Evolutionary conservation across 257 asterid species (phyloP).

Genomic region (Gentiana straminea): DNA sequence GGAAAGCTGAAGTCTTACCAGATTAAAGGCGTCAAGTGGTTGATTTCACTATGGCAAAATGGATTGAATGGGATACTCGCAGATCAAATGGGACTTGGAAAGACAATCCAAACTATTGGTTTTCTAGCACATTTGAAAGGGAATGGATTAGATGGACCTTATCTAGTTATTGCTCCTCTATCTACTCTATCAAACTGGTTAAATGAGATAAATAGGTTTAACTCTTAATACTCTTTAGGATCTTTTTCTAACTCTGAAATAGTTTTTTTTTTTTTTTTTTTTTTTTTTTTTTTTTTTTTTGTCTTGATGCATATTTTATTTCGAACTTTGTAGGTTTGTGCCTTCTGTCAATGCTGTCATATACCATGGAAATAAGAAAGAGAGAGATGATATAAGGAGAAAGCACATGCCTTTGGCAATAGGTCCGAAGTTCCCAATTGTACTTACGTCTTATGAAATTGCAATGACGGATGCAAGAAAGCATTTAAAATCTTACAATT

Average conservation of each 20-base stretch:
- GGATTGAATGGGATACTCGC: slow-evolving; percentile 98
- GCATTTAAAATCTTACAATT: slow-evolving; percentile 53
- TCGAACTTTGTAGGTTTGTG: slow-evolving; percentile 44
- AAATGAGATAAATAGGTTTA: slow-evolving; percentile 74
- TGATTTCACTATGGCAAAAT: slow-evolving; percentile 99
- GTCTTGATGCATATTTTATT: neutral
- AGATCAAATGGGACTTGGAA: slow-evolving; percentile 99
- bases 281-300: neutral
- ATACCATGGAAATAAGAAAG: slow-evolving; percentile 74
- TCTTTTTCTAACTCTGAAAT: no score
- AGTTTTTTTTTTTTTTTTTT: no score
- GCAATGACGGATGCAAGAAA: slow-evolving; percentile 62
- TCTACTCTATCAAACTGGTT: slow-evolving; percentile 97
- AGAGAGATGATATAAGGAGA: slow-evolving; percentile 57
- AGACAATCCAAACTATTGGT: slow-evolving; percentile 93
- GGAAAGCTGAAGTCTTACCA: slow-evolving; percentile 91
- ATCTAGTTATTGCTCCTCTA: slow-evolving; percentile 87
- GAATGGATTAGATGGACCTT: slow-evolving; percentile 90
- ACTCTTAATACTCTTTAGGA: no score
- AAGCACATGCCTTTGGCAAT: slow-evolving; percentile 82
- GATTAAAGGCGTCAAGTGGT: slow-evolving; percentile 94
- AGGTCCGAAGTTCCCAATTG: slow-evolving; percentile 78
- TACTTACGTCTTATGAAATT: slow-evolving; percentile 87
- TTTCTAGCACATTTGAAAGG: slow-evolving; percentile 97
- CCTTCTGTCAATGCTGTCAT: slow-evolving; percentile 68